These are phyloP conservation scores for Irpex lacteus DNA, from an alignment of 1,284 basidiomycete species.

Conservation along the genomic window DNA sequence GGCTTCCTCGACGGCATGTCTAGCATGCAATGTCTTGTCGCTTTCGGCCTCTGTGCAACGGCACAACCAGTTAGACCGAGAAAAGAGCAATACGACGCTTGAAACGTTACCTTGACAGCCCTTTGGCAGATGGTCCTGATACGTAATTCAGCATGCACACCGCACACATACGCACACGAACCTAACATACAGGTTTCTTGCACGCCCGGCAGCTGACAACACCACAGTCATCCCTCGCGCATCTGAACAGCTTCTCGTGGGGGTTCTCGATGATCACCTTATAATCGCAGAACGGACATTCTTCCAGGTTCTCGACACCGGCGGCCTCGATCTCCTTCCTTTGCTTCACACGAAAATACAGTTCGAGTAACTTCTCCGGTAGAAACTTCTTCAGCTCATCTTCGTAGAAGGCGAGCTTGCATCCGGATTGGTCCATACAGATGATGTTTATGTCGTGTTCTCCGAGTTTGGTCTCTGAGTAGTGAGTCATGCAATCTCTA, in stretches of 20 bases:
- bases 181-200: slow-evolving; percentile 59
- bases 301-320: slow-evolving; percentile 70
- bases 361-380: slow-evolving; percentile 54
- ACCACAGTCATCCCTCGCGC: slow-evolving; percentile 70
- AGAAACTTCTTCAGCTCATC: slow-evolving; percentile 67
- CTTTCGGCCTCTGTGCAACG: slow-evolving; percentile 58
- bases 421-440: slow-evolving; percentile 82
- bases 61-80: not conserved
- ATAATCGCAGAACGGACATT: slow-evolving; percentile 86
- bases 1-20: slow-evolving; percentile 82
- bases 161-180: slow-evolving; percentile 2
- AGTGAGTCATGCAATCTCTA: slow-evolving; percentile 39
- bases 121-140: slow-evolving; percentile 81
- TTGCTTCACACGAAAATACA: slow-evolving; percentile 76
- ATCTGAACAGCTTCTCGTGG: slow-evolving; percentile 76
- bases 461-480: slow-evolving; percentile 34
- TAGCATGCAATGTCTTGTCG: slow-evolving; percentile 68
- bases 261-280: slow-evolving; percentile 78
- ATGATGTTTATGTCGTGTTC: slow-evolving; percentile 47
- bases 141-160: not conserved
- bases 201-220: slow-evolving; percentile 76
- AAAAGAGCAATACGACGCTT: not conserved
- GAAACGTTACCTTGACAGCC: slow-evolving; percentile 69
- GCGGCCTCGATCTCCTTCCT: slow-evolving; percentile 76
- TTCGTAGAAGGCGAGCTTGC: slow-evolving; percentile 64